phyloP scores from a whole-genome alignment of 2,329 filamentous ascomycete genomes.

The Sclerotiophoma versabilis region DNA sequence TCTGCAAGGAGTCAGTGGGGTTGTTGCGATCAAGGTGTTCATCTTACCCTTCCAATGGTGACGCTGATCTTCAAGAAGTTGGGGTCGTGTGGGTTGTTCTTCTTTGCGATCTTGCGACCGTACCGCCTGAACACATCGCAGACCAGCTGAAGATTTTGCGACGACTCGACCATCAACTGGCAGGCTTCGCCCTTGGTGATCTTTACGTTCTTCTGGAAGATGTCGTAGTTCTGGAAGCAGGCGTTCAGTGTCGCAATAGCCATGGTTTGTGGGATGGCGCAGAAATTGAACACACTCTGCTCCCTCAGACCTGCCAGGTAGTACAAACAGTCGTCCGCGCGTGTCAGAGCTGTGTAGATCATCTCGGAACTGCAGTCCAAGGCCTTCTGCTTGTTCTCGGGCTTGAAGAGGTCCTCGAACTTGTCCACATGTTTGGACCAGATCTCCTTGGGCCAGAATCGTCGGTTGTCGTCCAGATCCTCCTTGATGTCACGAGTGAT shows the following conservation, averaged over 20 bases:
- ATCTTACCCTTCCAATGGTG: slow-evolving; percentile 79
- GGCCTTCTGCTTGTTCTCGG: slow-evolving; percentile 77
- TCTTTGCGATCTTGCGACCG: slow-evolving; percentile 82
- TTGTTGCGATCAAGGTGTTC: not conserved
- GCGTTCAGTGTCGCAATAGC: slow-evolving; percentile 93
- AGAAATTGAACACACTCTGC: slow-evolving; percentile 99
- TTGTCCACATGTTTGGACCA: slow-evolving; percentile 94
- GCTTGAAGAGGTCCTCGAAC: slow-evolving; percentile 89
- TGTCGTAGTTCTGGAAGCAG: slow-evolving; percentile 87
- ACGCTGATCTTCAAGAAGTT: slow-evolving; percentile 92
- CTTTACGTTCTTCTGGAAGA: slow-evolving; percentile 90
- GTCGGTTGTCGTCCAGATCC: slow-evolving; percentile 83
- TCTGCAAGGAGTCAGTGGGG: slow-evolving; percentile 58
- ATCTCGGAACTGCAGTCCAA: slow-evolving; percentile 90
- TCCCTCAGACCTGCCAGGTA: slow-evolving; percentile 95
- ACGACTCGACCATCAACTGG: slow-evolving; percentile 87
- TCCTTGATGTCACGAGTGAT: slow-evolving; percentile 96
- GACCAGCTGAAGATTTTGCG: slow-evolving; percentile 83
- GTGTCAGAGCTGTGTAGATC: slow-evolving; percentile 86
- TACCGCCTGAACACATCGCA: slow-evolving; percentile 85
- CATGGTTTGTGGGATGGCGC: slow-evolving; percentile 96
- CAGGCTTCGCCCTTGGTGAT: slow-evolving; percentile 96
- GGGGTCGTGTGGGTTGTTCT: slow-evolving; percentile 92
- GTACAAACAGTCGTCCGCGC: slow-evolving; percentile 93
- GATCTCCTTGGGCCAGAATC: slow-evolving; percentile 95